phyloP scores from a whole-genome alignment of 257 asterid genomes.

The Penstemon newberryi region DNA sequence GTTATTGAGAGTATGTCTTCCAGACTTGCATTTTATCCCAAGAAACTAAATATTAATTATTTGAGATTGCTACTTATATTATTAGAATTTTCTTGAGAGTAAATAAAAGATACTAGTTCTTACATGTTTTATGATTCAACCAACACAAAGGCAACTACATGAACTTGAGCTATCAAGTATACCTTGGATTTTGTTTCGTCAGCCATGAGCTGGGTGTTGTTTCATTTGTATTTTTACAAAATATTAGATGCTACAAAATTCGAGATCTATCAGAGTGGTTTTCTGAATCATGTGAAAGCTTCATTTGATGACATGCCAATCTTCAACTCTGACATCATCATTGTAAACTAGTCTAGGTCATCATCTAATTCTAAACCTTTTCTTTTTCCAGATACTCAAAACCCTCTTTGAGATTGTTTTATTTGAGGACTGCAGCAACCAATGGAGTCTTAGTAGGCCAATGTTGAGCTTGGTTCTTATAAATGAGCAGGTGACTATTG shows the following conservation, averaged over 20 bases:
- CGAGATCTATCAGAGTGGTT: not conserved
- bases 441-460: constrained; percentile 96
- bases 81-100: constrained; percentile 14
- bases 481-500: constrained; percentile 70
- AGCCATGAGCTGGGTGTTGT: not conserved
- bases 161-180: not conserved
- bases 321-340: constrained; percentile 10
- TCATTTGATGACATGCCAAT: constrained; percentile 14
- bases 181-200: constrained; percentile 4
- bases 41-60: not conserved
- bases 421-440: constrained; percentile 92
- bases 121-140: constrained; percentile 7
- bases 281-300: not conserved
- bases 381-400: constrained; percentile 64
- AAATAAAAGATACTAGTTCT: not conserved
- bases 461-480: constrained; percentile 93
- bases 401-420: constrained; percentile 92
- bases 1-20: constrained; percentile 1
- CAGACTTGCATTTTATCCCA: not conserved
- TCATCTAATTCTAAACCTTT: constrained; percentile 25
- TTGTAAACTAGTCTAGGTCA: constrained; percentile 13
- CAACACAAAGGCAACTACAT: not conserved
- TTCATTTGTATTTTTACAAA: constrained; percentile 3
- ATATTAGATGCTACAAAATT: constrained; percentile 16
- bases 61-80: not conserved